phyloP scores from a whole-genome alignment of 108 stramenopile genomes.

The Pseudonitzschia multistriata region DNA sequence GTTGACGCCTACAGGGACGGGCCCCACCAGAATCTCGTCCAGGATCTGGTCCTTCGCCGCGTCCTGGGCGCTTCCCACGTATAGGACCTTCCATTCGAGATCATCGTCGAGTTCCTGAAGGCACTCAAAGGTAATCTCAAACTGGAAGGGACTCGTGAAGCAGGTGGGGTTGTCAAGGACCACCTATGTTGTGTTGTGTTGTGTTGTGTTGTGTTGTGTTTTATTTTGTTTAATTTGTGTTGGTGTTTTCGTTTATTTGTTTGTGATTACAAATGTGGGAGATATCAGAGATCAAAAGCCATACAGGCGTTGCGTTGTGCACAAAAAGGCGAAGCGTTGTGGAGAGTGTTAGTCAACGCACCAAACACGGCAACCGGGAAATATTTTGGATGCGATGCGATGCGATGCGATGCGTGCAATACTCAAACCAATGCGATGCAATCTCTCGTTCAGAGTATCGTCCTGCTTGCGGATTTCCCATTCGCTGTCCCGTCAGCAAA shows the following conservation, averaged over 20 bases:
- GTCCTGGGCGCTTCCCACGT: constrained; percentile 95
- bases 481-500: background rate
- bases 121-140: constrained; percentile 99
- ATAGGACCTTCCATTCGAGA: constrained; percentile 97
- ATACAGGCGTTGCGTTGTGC: too few species aligned
- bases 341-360: background rate
- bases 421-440: too few species aligned
- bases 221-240: background rate
- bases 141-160: constrained; percentile 93
- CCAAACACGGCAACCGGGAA: background rate
- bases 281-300: too few species aligned
- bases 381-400: too few species aligned
- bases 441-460: background rate
- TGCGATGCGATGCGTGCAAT: too few species aligned
- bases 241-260: too few species aligned
- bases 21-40: constrained; percentile 97
- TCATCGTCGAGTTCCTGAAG: constrained; percentile 82
- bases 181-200: constrained; percentile 37
- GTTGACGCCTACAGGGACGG: constrained; percentile 92
- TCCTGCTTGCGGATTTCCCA: background rate
- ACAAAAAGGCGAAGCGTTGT: too few species aligned
- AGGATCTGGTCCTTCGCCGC: constrained; percentile 87
- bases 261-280: too few species aligned
- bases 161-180: constrained; percentile 95
- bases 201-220: background rate